Percentiles rank a stretch among this genome's conserved stretches.
Conservation (phyloP, 2,329 filamentous ascomycete genomes). For the Ceratocystis diversiconidia region DNA sequence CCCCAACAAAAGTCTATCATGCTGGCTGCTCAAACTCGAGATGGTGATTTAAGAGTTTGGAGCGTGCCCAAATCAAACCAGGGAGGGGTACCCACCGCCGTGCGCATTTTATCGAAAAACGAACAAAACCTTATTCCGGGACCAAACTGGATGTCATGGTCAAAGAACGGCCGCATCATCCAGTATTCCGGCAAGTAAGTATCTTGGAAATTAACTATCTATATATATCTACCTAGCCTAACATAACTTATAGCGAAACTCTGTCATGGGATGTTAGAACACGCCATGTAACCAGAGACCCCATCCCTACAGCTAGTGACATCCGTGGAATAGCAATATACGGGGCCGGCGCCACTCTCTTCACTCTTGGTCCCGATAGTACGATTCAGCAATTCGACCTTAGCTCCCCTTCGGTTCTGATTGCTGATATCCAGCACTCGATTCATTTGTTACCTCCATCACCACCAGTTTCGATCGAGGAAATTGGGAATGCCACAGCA, state of each 20-base stretch:
- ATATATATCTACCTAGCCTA: conserved; percentile 19
- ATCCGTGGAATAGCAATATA: conserved; percentile 75
- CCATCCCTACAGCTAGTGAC: conserved; percentile 70
- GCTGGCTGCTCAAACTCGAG: conserved; percentile 81
- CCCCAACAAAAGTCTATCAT: conserved; percentile 95
- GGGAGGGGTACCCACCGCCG: conserved; percentile 70
- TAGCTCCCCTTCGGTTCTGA: conserved; percentile 65
- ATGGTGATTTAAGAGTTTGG: conserved; percentile 91
- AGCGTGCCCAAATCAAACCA: conserved; percentile 72
- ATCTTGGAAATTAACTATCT: too few relatives aligned
- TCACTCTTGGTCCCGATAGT: conserved; percentile 76
- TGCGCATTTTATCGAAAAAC: conserved; percentile 68
- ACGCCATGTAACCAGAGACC: conserved; percentile 87
- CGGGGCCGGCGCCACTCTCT: conserved; percentile 78
- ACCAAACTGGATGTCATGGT: conserved; percentile 96
- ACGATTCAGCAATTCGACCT: conserved; percentile 93
- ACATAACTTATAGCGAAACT: conserved; percentile 42
- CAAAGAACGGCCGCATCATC: conserved; percentile 90
- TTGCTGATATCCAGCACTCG: conserved; percentile 72
- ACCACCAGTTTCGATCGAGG: conserved; percentile 67
- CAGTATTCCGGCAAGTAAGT: conserved; percentile 84
- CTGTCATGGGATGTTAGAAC: conserved; percentile 94
- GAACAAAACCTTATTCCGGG: conserved; percentile 49
- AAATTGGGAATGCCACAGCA: conserved; percentile 39
- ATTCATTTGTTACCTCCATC: conserved; percentile 58